Conservation (phyloP, 352 stramenopile species). For the Phytophthora fragariae region DNA sequence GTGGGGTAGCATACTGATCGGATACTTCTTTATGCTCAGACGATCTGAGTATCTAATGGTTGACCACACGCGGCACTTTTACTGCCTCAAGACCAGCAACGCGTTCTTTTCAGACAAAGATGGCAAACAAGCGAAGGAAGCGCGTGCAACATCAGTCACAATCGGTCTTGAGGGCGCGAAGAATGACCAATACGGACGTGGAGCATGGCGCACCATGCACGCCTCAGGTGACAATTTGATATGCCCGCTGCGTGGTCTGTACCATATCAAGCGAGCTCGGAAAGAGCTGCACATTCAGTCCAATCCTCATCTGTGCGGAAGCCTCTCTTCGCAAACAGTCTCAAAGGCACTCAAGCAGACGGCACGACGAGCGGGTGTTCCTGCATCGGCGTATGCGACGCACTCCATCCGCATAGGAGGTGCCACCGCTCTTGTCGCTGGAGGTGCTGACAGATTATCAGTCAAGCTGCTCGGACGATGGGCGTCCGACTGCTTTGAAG, state of each 20-base stretch:
- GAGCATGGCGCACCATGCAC: slow-evolving; percentile 20
- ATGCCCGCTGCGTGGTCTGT: slow-evolving; percentile 6
- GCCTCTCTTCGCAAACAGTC: slow-evolving; percentile 6
- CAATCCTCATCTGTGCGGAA: slow-evolving; percentile 7
- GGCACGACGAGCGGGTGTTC: background rate
- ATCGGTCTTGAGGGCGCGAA: slow-evolving; percentile 20
- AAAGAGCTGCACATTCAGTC: background rate
- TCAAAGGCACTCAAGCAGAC: slow-evolving; percentile 6
- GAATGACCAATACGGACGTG: slow-evolving; percentile 28
- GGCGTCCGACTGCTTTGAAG: slow-evolving; percentile 25
- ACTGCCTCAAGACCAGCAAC: slow-evolving; percentile 23
- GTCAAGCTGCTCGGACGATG: slow-evolving; percentile 26
- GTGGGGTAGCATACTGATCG: slow-evolving; percentile 7
- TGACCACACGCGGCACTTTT: background rate
- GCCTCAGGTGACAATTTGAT: slow-evolving; percentile 13
- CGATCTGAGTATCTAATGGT: slow-evolving; percentile 15
- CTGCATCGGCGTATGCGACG: slow-evolving; percentile 1
- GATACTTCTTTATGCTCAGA: slow-evolving; percentile 23
- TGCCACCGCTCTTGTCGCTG: slow-evolving; percentile 14
- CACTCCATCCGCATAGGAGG: slow-evolving; percentile 33
- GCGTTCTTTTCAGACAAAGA: slow-evolving; percentile 24
- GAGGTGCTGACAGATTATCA: slow-evolving; percentile 14
- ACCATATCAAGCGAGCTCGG: slow-evolving; percentile 5
- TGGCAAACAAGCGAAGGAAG: background rate
- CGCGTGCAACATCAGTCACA: slow-evolving; percentile 3